phyloP scores from a whole-genome alignment of 202 grass and related monocot genomes.

The Schoenoplectus tabernaemontani region DNA sequence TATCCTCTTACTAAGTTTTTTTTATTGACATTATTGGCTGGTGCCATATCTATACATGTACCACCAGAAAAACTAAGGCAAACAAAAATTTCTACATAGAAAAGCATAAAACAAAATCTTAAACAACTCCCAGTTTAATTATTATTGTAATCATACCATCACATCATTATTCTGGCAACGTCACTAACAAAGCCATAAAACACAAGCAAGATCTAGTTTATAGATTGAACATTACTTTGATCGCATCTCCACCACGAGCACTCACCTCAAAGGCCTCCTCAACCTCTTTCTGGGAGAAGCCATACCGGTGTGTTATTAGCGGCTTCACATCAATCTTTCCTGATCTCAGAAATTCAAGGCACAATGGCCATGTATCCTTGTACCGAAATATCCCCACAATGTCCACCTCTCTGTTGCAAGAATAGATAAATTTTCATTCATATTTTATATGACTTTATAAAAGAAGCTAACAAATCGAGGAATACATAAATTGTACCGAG shows the following conservation, averaged over 20 bases:
- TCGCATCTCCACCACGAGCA: constrained; percentile 66
- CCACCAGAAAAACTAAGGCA: too few species aligned
- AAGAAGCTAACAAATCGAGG: not conserved
- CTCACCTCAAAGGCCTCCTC: constrained; percentile 91
- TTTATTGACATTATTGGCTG: too few species aligned
- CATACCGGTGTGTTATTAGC: constrained; percentile 78
- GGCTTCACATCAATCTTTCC: constrained; percentile 90
- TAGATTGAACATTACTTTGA: constrained; percentile 98
- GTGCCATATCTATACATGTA: too few species aligned
- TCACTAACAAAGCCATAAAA: not conserved
- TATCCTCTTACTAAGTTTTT: too few species aligned
- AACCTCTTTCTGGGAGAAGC: constrained; percentile 79
- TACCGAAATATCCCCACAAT: constrained; percentile 73
- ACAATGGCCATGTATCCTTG: constrained; percentile 94
- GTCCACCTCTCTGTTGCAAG: constrained; percentile 59
- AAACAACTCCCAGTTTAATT: too few species aligned
- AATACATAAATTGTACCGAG: constrained; percentile 29
- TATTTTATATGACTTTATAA: not conserved
- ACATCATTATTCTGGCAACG: not conserved
- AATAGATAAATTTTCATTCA: not conserved
- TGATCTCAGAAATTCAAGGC: constrained; percentile 56
- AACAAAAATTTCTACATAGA: too few species aligned
- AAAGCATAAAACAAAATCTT: too few species aligned
- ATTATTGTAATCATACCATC: not conserved
- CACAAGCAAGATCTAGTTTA: constrained; percentile 15